phyloP scores from a whole-genome alignment of 345 rosid species.

The Ceriops decandra region DNA sequence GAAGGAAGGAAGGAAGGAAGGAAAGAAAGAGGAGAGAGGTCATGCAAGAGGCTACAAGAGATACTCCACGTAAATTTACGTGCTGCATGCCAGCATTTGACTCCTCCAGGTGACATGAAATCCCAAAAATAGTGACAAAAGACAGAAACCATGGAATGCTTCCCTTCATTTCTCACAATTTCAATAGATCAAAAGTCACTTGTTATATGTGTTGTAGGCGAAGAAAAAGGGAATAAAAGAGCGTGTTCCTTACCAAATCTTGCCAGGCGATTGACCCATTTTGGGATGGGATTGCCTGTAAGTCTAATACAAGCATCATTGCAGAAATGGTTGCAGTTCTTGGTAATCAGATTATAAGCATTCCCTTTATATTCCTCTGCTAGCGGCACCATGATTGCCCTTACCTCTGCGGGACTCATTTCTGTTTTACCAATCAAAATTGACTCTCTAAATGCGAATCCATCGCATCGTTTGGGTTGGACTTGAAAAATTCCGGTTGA shows the following conservation, averaged over 20 bases:
- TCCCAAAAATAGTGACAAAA: slow-evolving; percentile 8
- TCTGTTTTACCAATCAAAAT: slow-evolving; percentile 88
- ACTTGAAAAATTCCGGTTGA: slow-evolving; percentile 93
- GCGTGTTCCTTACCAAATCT: slow-evolving; percentile 64
- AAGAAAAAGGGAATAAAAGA: neutral
- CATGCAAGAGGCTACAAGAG: neutral
- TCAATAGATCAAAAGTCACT: neutral
- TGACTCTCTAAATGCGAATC: slow-evolving; percentile 79
- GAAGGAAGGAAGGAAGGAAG: too few species aligned
- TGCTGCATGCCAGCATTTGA: slow-evolving; percentile 21
- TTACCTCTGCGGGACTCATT: slow-evolving; percentile 55
- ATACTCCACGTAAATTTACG: slow-evolving; percentile 18
- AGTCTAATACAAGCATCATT: slow-evolving; percentile 72
- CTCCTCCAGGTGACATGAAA: slow-evolving; percentile 11
- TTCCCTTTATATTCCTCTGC: slow-evolving; percentile 68
- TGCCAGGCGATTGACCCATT: slow-evolving; percentile 95
- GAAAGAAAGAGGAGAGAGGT: neutral
- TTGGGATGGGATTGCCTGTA: slow-evolving; percentile 84
- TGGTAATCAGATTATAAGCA: slow-evolving; percentile 82
- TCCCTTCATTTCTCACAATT: slow-evolving; percentile 5
- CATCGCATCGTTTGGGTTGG: slow-evolving; percentile 87
- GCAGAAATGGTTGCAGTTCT: slow-evolving; percentile 98
- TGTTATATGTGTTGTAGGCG: neutral
- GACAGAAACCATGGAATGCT: neutral
- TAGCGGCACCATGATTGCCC: slow-evolving; percentile 73